These are phyloP conservation scores for Lithohypha guttulata DNA, from an alignment of 2,329 filamentous ascomycete genomes.

Conservation along the genomic window DNA sequence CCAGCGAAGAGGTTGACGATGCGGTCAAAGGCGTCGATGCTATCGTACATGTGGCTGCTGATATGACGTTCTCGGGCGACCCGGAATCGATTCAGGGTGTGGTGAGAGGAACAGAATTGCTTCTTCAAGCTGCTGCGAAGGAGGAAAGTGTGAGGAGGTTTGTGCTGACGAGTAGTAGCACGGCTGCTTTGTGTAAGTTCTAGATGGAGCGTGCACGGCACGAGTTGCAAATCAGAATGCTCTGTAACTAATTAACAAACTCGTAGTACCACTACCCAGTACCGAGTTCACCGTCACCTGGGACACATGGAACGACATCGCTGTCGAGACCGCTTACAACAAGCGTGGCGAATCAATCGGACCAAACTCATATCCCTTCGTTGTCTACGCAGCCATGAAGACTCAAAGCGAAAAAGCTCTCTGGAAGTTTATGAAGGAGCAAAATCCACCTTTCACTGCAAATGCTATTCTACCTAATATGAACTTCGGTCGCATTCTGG, in stretches of 20 bases:
- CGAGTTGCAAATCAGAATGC: too few relatives aligned
- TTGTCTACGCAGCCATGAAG: constrained; percentile 33
- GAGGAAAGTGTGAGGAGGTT: constrained; percentile 24
- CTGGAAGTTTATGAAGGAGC: constrained; percentile 31
- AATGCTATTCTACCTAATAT: constrained; percentile 20
- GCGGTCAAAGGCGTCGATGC: constrained; percentile 28
- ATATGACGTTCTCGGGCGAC: constrained; percentile 25
- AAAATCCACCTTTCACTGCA: constrained; percentile 21
- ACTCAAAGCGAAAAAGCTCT: constrained; percentile 28
- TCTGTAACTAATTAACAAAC: too few relatives aligned
- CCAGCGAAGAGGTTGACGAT: constrained; percentile 21
- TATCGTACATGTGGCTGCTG: constrained; percentile 24
- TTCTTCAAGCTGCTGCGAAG: constrained; percentile 8
- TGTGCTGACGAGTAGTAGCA: constrained; percentile 5
- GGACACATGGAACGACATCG: constrained; percentile 29
- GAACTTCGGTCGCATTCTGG: constrained; percentile 13
- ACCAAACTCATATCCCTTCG: constrained; percentile 13
- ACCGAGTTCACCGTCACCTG: constrained; percentile 31
- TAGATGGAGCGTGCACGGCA: too few relatives aligned
- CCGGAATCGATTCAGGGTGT: constrained; percentile 29
- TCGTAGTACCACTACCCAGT: constrained; percentile 13
- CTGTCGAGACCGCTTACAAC: constrained; percentile 26
- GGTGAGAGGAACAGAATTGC: neutral
- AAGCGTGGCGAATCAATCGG: constrained; percentile 25
- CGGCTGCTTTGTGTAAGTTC: neutral